phyloP scores from a whole-genome alignment of 805 yeast species.

The Candida dendrica region DNA sequence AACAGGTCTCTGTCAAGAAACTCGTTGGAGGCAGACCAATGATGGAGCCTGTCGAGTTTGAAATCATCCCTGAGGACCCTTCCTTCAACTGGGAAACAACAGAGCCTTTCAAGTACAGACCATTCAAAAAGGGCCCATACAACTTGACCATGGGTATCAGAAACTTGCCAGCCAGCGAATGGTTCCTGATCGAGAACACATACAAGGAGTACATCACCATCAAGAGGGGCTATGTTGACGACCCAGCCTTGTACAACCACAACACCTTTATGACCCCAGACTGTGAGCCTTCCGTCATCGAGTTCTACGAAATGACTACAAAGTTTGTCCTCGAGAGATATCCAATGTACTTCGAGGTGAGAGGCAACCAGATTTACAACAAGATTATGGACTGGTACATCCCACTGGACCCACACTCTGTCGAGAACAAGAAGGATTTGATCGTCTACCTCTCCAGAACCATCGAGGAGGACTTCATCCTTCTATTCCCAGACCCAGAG shows the following conservation, averaged over 20 bases:
- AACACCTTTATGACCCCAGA: conserved; percentile 27
- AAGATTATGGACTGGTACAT: conserved; percentile 18
- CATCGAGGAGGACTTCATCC: conserved; percentile 58
- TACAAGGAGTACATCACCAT: conserved; percentile 39
- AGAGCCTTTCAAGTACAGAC: conserved; percentile 42
- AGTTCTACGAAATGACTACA: conserved; percentile 41
- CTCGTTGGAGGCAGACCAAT: background rate
- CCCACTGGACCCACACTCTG: conserved; percentile 18
- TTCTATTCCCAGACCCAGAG: conserved; percentile 36
- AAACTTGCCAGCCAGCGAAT: conserved; percentile 40
- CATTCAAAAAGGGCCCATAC: conserved; percentile 55
- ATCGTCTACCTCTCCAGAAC: conserved; percentile 21
- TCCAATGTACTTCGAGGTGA: conserved; percentile 18
- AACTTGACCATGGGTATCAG: conserved; percentile 58
- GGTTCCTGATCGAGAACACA: conserved; percentile 56
- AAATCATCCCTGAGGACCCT: conserved; percentile 24
- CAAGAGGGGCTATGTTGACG: conserved; percentile 27
- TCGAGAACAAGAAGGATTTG: conserved; percentile 12
- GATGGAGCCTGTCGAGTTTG: conserved; percentile 3
- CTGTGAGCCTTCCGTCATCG: conserved; percentile 34
- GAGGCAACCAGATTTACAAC: conserved; percentile 16
- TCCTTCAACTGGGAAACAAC: conserved; percentile 36
- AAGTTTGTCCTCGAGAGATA: conserved; percentile 17
- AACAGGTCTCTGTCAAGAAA: background rate
- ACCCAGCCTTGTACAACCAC: conserved; percentile 25